Evolutionary conservation across 805 yeast species (phyloP), one percentile per base, ranked within the genome.

Genomic region (Spathaspora boniae): DNA sequence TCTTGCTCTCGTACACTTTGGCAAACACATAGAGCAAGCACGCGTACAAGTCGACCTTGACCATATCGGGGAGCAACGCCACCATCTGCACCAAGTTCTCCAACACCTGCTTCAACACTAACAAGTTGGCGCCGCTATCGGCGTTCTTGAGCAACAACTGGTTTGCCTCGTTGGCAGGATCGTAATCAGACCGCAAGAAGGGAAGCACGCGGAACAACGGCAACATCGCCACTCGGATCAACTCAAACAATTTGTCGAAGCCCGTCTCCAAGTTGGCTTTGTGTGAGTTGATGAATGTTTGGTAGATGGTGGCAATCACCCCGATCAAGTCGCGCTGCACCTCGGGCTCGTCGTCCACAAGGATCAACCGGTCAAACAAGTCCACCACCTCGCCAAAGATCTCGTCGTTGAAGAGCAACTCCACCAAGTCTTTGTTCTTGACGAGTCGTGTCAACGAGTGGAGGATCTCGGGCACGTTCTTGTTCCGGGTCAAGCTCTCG

Each of bases 241-340:
- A 64, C 52, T 91, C 97, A 55, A 91, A 86, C 29, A 87, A 60
- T 49, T 85, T 86, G 47, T 86, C 95, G 36, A 85, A 80, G 34
- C 79, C 81, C 19, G 65, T 27, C 22, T 53, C 62, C 18, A 70
- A 62, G 45, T 70, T 72, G 12, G 68, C 58, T 25, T 67, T 53
- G 34, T 82, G 80, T 12, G 39, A 43, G 5, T 34, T 33, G 15
- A 46, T 28, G 40, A 44, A 54, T 2, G 62, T 55, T 6, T 48
- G 51, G 40, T 62, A 65, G 16, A 65, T 51, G 1, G 53, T 45
- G 16, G 46, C 43, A 5, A 61, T 47, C 7, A 61, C 60, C n/a
- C 60, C 64, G 9, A 64, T 46, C 17, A 83, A 62, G 32, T 70
- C 72, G 19, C 72, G 60, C 12, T 82, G 76, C 18, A 86, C 73